These are phyloP conservation scores for Penicillium brevicompactum DNA, from an alignment of 2,329 filamentous ascomycete genomes.

Conservation along the genomic window DNA sequence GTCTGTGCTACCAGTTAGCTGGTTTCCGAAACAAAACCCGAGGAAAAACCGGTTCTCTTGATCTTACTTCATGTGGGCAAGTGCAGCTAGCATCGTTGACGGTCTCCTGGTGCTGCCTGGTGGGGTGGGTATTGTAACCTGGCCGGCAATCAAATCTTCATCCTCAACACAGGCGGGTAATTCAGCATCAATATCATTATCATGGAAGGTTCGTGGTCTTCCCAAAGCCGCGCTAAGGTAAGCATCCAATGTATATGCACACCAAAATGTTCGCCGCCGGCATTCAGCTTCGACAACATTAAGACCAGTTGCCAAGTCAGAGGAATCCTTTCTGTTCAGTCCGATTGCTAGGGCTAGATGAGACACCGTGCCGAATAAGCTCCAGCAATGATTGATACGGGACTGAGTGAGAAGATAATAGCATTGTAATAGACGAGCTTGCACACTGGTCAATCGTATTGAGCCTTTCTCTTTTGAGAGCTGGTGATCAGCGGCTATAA, in stretches of 20 bases:
- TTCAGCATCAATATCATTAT: conserved; percentile 24
- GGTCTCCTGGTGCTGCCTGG: not conserved
- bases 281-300: conserved; percentile 18
- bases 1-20: not conserved
- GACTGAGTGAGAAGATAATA: conserved; percentile 49
- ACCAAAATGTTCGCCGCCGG: conserved; percentile 23
- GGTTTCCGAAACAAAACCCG: too few relatives aligned
- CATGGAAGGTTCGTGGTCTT: conserved; percentile 23
- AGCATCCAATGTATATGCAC: conserved; percentile 22
- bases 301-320: conserved; percentile 10
- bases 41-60: not conserved
- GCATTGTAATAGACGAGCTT: conserved; percentile 47
- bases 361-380: conserved; percentile 46
- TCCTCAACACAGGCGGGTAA: conserved; percentile 9
- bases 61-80: not conserved
- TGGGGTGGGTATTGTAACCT: not conserved
- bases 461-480: conserved; percentile 44
- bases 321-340: conserved; percentile 16
- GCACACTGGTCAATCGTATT: conserved; percentile 43
- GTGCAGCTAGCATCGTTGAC: not conserved
- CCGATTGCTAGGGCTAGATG: conserved; percentile 39
- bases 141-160: not conserved
- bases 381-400: conserved; percentile 53
- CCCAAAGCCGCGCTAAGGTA: conserved; percentile 24
- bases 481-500: conserved; percentile 31